A percentile compares a stretch with the other conserved stretches of the same genome.
phyloP scores from a whole-genome alignment of 2,329 filamentous ascomycete genomes.

The Pseudocercospora fuligena region DNA sequence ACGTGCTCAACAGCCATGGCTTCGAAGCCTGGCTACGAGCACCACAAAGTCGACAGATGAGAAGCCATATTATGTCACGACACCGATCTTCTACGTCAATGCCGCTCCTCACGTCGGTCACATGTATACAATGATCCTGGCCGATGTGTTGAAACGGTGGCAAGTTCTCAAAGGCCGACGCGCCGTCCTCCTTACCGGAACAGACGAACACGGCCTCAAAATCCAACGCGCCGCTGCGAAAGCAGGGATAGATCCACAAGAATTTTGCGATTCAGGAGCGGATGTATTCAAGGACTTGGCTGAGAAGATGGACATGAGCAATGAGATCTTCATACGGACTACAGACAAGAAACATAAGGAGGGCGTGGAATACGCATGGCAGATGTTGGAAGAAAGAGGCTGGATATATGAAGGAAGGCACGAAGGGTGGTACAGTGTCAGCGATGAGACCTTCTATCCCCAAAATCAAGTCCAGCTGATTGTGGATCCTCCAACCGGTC shows the following conservation, averaged over 20 bases:
- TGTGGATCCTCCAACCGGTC: constrained; percentile 78
- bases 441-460: constrained; percentile 96
- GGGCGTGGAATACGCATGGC: constrained; percentile 90
- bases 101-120: constrained; percentile 94
- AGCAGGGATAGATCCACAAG: constrained; percentile 72
- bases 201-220: constrained; percentile 98
- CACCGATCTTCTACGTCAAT: constrained; percentile 99
- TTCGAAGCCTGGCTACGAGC: constrained; percentile 23
- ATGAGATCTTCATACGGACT: constrained; percentile 91
- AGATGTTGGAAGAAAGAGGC: constrained; percentile 67
- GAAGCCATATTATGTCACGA: constrained; percentile 95
- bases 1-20: constrained; percentile 22
- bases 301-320: constrained; percentile 67
- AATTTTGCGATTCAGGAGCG: constrained; percentile 87
- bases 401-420: constrained; percentile 31
- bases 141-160: constrained; percentile 93
- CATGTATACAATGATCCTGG: constrained; percentile 87
- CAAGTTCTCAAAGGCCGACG: constrained; percentile 72
- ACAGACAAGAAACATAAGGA: constrained; percentile 81
- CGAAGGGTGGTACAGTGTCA: constrained; percentile 94
- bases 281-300: constrained; percentile 79
- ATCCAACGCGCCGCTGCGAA: constrained; percentile 83
- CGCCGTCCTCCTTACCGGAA: constrained; percentile 84
- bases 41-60: constrained; percentile 21
- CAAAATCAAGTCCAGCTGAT: constrained; percentile 73